phyloP scores from a whole-genome alignment of 495 filamentous ascomycete species.

The Staphylotrichum tortipilum region DNA sequence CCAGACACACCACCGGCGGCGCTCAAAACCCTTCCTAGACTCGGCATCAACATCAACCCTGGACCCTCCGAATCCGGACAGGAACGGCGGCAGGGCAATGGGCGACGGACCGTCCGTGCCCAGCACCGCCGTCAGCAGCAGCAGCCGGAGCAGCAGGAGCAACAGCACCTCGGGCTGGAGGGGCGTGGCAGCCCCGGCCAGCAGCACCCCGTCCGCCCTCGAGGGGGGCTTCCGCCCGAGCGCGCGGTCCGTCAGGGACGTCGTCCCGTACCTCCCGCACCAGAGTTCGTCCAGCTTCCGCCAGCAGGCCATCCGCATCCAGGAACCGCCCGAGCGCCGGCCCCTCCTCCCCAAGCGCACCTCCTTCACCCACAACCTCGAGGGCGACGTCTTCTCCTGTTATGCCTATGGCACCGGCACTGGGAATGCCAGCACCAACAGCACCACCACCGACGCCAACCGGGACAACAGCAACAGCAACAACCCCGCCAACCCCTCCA shows the following conservation, averaged over 20 bases:
- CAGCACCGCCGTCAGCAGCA: neutral
- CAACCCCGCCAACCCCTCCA: slow-evolving; percentile 9
- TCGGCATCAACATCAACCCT: neutral
- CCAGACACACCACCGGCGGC: too few relatives aligned
- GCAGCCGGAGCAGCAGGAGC: neutral
- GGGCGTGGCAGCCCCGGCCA: neutral
- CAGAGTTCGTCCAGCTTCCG: slow-evolving; percentile 1
- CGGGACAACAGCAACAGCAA: slow-evolving; percentile 15
- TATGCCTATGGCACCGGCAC: too few relatives aligned
- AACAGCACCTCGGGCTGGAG: neutral
- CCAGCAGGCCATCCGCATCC: slow-evolving; percentile 18
- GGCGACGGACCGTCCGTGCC: neutral
- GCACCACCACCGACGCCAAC: slow-evolving; percentile 1
- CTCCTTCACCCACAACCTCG: slow-evolving; percentile 19
- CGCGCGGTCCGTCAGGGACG: too few relatives aligned
- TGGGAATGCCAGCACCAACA: slow-evolving; percentile 11
- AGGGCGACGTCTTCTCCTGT: slow-evolving; percentile 22
- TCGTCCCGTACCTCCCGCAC: too few relatives aligned
- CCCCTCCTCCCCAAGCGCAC: slow-evolving; percentile 21
- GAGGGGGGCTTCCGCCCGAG: too few relatives aligned
- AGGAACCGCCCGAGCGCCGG: slow-evolving; percentile 23
- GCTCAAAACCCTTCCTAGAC: too few relatives aligned
- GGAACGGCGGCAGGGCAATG: neutral
- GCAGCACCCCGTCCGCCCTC: neutral
- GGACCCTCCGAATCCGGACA: neutral